Evolutionary conservation across 1,284 basidiomycete species (phyloP), one percentile per base, ranked within the genome.

Genomic region (Phylloboletellus chloephorus): DNA sequence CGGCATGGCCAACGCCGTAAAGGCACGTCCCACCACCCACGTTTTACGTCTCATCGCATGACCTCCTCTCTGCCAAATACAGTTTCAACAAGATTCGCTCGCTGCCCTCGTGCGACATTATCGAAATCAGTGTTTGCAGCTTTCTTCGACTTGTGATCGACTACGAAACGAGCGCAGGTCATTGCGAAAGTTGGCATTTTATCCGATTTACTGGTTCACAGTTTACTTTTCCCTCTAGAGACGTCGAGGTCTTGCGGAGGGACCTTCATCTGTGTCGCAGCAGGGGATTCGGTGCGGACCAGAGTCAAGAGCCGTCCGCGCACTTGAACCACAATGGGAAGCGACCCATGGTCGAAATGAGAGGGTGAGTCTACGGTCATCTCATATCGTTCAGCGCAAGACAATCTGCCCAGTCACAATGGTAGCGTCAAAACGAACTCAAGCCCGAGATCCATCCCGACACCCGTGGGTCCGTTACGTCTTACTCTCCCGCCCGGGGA

Each of bases 51-150:
- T 15, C 25, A n/a, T 5, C 12, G 10, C 30, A n/a, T 28, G 32
- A 42, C 31, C 26, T 33, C 35, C 37, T 36, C 29, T 37, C 30
- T 33, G 21, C 33, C 44, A 37, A 25, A 25, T 34, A 1, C 45
- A 88, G 84, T 86, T 87, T 54, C 86, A 89, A 61, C 76, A 82
- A 60, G 81, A 86, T 48, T 75, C 75, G n/a, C 71, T 88, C 60
- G 76, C 78, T 3, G 68, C 74, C 29, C 74, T 84, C 39, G 72
- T 85, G 28, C 71, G 74, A 29, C 72, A 75, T 49, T 82, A 82
- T 72, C 39, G 74, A 63, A 54, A 57, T 52, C 44, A 73, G 70
- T 48, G 52, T 60, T n/a, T 56, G 21, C 60, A 61, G 10, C 50
- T 65, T 41, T 50, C 54, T 32, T 43, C 59, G 2, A 63, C 63